Percentiles rank a stretch among this genome's conserved stretches.
phyloP scores from a whole-genome alignment of 75 land plant genomes.

The Pinus taeda region DNA sequence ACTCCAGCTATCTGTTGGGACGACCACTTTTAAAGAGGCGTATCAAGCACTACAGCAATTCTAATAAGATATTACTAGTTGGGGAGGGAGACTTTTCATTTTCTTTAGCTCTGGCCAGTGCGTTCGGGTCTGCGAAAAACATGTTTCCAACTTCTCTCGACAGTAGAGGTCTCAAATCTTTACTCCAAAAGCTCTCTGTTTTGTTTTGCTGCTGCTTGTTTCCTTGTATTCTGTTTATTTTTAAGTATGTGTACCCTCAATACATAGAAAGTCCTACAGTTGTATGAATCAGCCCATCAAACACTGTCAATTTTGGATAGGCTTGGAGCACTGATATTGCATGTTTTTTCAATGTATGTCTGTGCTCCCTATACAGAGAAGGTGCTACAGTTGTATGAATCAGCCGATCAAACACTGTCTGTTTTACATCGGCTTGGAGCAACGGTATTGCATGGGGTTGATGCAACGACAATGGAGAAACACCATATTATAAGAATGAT shows the following conservation, averaged over 20 bases:
- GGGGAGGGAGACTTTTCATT: constrained; percentile 60
- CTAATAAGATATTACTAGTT: constrained; percentile 26
- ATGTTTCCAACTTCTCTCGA: constrained; percentile 36
- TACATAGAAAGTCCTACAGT: neutral
- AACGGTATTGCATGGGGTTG: constrained; percentile 37
- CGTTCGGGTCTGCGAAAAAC: constrained; percentile 29
- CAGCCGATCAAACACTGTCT: too few species aligned
- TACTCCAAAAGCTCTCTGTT: constrained; percentile 29
- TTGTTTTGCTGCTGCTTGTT: constrained; percentile 6
- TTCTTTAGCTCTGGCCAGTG: constrained; percentile 16
- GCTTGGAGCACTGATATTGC: too few species aligned
- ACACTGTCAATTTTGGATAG: neutral
- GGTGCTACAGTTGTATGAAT: too few species aligned
- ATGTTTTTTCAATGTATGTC: too few species aligned
- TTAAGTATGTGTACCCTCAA: neutral
- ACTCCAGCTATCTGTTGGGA: neutral
- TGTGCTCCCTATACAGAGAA: too few species aligned
- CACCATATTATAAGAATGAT: constrained; percentile 6
- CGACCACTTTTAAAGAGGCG: neutral
- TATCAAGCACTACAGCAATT: constrained; percentile 15
- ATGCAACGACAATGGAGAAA: constrained; percentile 41
- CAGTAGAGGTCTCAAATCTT: neutral
- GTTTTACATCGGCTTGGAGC: constrained; percentile 16
- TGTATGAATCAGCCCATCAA: neutral
- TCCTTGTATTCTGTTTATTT: neutral